Evolutionary conservation across 2,329 filamentous ascomycete genomes (phyloP), one percentile per base, ranked within the genome.

Genomic region (Stemphylium beticola): DNA sequence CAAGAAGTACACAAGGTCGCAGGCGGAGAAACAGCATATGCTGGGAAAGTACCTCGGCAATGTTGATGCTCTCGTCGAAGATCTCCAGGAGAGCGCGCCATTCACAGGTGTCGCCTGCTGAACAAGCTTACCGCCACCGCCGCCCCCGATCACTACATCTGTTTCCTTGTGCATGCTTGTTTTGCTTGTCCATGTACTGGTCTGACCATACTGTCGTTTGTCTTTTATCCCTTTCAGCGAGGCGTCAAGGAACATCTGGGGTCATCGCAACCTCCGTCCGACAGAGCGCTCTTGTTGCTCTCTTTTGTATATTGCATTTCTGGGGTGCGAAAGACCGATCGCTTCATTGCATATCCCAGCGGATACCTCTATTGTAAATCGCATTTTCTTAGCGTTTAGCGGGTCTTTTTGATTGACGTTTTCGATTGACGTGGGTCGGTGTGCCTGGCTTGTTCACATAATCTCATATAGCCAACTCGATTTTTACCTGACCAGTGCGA

Each of bases 41-140:
- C 79, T 96, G 34, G 90, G 89, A 38, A 83, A 85, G 61, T 91
- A 95, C 74, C 80, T 96, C 69, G 95, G 90, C 69, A 75, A 75
- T 42, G 91, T 96, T 22, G 90, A 93, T 59, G 91, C 93, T 65
- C 81, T 96, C 55, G 91, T 96, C 49, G 87, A 90, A 72, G 92
- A 97, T 75, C 77, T 97, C 65, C 86, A 88, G 61, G 91, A 91
- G 72, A 90, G 86, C 62, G 87, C 89, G 41, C 89, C 91, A 0
- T 76, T 76, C 53, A 67, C 66, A 10, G 69, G 67, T 40, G 72
- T 74, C 14, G 64, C 65, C 17, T 70, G 65, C 46, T 71, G 33
- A 55, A 39, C 33, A 44, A n/a, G 42, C 9, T 47, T 6, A 32
- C 24, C 42, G 11, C 36, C 17, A n/a, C 26, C 14, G 42, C 18